Evolutionary conservation across 2,329 filamentous ascomycete genomes (phyloP).

Genomic region (Aspergillus neotritici): DNA sequence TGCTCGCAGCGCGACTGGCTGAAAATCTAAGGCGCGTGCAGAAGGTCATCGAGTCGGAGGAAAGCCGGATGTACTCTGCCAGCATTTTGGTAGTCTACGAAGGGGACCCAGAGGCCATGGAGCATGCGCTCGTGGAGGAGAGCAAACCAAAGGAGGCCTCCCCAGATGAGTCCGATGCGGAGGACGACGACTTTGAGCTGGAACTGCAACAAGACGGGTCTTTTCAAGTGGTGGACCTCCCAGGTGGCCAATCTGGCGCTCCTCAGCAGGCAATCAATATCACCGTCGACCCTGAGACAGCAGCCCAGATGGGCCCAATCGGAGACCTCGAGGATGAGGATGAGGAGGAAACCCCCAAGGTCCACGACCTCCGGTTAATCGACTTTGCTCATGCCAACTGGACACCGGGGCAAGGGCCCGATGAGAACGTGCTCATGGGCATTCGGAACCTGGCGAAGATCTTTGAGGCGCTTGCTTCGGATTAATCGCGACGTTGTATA

Average conservation of each 20-base stretch:
- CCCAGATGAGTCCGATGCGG: conserved; percentile 28
- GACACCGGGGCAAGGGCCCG: conserved; percentile 73
- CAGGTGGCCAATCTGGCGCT: conserved; percentile 24
- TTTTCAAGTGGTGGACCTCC: conserved; percentile 27
- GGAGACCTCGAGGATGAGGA: conserved; percentile 48
- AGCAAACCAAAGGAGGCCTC: conserved; percentile 25
- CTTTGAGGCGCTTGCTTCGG: conserved; percentile 57
- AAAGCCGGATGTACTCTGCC: conserved; percentile 63
- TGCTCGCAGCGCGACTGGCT: conserved; percentile 39
- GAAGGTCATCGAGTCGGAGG: conserved; percentile 48
- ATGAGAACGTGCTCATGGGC: conserved; percentile 75
- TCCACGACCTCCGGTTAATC: conserved; percentile 80
- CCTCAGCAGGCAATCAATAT: conserved; percentile 31
- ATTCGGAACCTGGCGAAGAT: conserved; percentile 67
- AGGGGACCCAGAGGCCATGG: conserved; percentile 54
- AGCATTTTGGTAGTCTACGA: conserved; percentile 63
- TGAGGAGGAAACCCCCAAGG: conserved; percentile 58
- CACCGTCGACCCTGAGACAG: conserved; percentile 31
- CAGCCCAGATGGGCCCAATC: conserved; percentile 39
- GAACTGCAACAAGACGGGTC: conserved; percentile 24
- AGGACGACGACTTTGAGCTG: conserved; percentile 25
- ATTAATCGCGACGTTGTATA: conserved; percentile 10
- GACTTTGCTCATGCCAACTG: conserved; percentile 93
- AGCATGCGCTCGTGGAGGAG: conserved; percentile 44
- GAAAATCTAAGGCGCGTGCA: conserved; percentile 42